These are phyloP conservation scores for Geranium rotundifolium DNA, from an alignment of 345 rosid species.

Conservation along the genomic window DNA sequence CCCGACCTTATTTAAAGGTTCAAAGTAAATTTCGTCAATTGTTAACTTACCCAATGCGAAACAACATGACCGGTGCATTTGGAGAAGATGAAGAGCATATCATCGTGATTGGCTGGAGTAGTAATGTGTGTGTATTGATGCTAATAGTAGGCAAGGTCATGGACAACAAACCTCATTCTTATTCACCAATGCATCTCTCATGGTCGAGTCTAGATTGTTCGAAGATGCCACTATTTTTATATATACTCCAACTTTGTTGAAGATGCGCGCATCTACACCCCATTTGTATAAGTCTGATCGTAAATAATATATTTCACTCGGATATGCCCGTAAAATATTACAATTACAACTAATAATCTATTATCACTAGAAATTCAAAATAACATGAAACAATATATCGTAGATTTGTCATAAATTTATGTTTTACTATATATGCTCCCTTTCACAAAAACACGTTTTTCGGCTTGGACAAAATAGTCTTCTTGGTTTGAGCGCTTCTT, in stretches of 20 bases:
- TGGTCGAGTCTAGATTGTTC: slow-evolving; percentile 69
- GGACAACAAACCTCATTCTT: slow-evolving; percentile 35
- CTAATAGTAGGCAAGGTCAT: slow-evolving; percentile 91
- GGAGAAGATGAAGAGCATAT: too few species aligned
- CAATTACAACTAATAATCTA: too few species aligned
- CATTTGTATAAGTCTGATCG: slow-evolving; percentile 65
- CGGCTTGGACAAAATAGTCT: too few species aligned
- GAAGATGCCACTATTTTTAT: slow-evolving; percentile 69
- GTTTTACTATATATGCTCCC: too few species aligned
- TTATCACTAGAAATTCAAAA: too few species aligned
- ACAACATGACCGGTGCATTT: slow-evolving; percentile 92
- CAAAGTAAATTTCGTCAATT: too few species aligned
- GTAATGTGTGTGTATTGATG: slow-evolving; percentile 75
- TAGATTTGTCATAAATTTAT: too few species aligned
- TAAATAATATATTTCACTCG: slow-evolving; percentile 38
- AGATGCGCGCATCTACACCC: slow-evolving; percentile 68
- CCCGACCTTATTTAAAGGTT: too few species aligned
- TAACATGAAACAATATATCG: too few species aligned
- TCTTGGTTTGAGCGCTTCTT: too few species aligned
- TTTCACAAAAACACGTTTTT: too few species aligned
- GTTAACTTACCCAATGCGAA: slow-evolving; percentile 73
- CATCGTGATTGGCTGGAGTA: slow-evolving; percentile 43
- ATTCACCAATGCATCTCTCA: slow-evolving; percentile 58
- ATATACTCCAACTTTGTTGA: slow-evolving; percentile 42
- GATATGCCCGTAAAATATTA: slow-evolving; percentile 44